phyloP scores from a whole-genome alignment of 1,284 basidiomycete species.

The Irpex sp. region DNA sequence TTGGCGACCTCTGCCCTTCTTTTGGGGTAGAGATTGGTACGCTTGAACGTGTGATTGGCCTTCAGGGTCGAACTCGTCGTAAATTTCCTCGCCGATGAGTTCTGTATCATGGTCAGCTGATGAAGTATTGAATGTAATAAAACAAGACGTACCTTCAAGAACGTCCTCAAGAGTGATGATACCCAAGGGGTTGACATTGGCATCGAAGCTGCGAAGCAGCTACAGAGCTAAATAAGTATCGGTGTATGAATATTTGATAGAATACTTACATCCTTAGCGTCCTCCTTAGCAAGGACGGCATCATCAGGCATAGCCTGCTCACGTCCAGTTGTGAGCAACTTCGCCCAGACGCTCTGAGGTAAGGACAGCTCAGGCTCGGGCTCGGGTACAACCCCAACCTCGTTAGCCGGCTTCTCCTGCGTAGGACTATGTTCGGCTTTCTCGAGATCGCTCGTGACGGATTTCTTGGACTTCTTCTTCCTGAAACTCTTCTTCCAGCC shows the following conservation, averaged over 20 bases:
- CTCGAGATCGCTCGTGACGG: conserved; percentile 6
- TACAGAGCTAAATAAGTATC: conserved; percentile 22
- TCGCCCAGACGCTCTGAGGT: conserved; percentile 18
- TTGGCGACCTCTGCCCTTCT: conserved; percentile 14
- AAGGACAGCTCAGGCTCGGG: conserved; percentile 2
- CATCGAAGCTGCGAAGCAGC: conserved; percentile 74
- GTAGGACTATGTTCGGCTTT: conserved; percentile 8
- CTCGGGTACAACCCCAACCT: not conserved
- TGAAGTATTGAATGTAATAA: not conserved
- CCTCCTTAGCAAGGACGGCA: conserved; percentile 67
- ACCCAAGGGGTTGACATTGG: conserved; percentile 73
- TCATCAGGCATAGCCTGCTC: conserved; percentile 84
- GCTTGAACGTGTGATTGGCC: conserved; percentile 19
- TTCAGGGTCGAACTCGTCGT: conserved; percentile 75
- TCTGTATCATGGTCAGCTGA: conserved; percentile 43
- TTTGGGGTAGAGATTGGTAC: conserved; percentile 15
- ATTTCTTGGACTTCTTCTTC: conserved; percentile 7
- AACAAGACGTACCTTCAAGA: conserved; percentile 61
- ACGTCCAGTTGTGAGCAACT: conserved; percentile 34
- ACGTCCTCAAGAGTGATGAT: conserved; percentile 94
- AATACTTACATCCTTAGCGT: conserved; percentile 56
- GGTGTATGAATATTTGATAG: not conserved
- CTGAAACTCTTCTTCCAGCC: conserved; percentile 16
- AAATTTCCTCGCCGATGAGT: conserved; percentile 86
- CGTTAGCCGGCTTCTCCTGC: not conserved